Conservation (phyloP, 148 eudicot genomes). For the Vaccinium vitisidaea region DNA sequence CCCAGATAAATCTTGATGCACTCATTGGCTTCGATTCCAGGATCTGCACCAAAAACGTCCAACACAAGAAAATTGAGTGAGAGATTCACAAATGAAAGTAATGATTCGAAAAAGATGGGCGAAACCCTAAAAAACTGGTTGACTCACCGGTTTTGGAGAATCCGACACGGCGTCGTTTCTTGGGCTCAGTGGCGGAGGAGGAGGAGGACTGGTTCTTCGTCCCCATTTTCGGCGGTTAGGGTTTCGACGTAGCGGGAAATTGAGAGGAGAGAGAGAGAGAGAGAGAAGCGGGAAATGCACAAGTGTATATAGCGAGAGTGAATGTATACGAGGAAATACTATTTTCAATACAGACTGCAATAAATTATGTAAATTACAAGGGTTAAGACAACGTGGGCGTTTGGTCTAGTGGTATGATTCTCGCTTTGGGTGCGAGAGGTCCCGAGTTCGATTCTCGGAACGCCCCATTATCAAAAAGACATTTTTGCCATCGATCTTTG, state of each 20-base stretch:
- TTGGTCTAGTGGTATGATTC: constrained; percentile 82
- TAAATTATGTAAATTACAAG: not conserved
- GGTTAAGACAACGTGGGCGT: constrained; percentile 16
- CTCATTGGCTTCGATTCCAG: constrained; percentile 72
- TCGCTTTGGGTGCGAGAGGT: constrained; percentile 77
- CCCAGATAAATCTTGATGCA: constrained; percentile 83
- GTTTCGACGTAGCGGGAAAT: constrained; percentile 48
- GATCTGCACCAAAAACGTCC: constrained; percentile 39
- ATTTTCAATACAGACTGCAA: not conserved
- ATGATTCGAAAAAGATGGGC: not conserved
- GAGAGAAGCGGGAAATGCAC: constrained; percentile 57
- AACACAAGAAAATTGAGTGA: not conserved
- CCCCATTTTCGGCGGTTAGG: constrained; percentile 70
- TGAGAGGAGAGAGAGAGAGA: constrained; percentile 23
- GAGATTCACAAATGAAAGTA: constrained; percentile 2
- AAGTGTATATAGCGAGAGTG: not conserved
- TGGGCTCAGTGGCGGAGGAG: constrained; percentile 53
- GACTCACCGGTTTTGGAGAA: constrained; percentile 53
- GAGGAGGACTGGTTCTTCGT: constrained; percentile 50
- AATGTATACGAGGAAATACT: not conserved
- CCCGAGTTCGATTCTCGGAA: constrained; percentile 74
- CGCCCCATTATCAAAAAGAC: too few species aligned
- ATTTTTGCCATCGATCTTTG: too few species aligned
- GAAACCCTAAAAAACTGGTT: not conserved
- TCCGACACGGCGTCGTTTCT: constrained; percentile 77